These are phyloP conservation scores for Manihot esculenta DNA, from an alignment of 441 rosid genomes.

Conservation along the genomic window DNA sequence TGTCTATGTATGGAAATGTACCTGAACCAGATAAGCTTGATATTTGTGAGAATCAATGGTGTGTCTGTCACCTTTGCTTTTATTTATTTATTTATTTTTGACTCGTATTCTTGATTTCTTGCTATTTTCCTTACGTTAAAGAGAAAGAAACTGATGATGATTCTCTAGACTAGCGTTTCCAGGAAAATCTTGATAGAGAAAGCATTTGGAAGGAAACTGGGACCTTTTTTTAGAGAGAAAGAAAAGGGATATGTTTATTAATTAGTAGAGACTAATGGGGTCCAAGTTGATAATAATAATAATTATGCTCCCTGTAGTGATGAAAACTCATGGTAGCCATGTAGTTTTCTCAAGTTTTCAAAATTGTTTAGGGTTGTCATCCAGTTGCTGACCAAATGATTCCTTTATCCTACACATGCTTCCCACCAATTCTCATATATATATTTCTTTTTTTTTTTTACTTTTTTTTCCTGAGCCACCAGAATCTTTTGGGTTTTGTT, in stretches of 20 bases:
- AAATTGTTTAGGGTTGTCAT: slow-evolving; percentile 33
- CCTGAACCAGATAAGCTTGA: background rate
- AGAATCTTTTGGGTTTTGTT: too few relatives aligned
- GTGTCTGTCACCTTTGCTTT: background rate
- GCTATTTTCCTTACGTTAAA: background rate
- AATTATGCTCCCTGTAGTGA: slow-evolving; percentile 26
- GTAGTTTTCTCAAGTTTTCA: slow-evolving; percentile 12
- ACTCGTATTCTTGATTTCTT: background rate
- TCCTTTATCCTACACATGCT: slow-evolving; percentile 26
- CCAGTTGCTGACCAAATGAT: slow-evolving; percentile 30
- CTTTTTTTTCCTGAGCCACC: too few relatives aligned
- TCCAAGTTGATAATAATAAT: slow-evolving; percentile 24
- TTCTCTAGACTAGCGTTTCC: slow-evolving; percentile 3
- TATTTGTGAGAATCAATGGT: background rate
- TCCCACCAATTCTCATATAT: slow-evolving; percentile 15
- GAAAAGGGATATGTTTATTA: background rate
- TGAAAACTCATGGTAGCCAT: slow-evolving; percentile 16
- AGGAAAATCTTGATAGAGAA: background rate
- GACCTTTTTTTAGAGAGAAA: background rate
- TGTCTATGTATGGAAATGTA: background rate
- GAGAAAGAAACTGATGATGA: background rate
- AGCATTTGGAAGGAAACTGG: background rate
- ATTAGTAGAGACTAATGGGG: slow-evolving; percentile 18
- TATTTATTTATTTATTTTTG: background rate
- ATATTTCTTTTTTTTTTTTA: background rate